Evolutionary conservation across 495 filamentous ascomycete species (phyloP), one percentile per base, ranked within the genome.

Genomic region (Neurospora sp.): DNA sequence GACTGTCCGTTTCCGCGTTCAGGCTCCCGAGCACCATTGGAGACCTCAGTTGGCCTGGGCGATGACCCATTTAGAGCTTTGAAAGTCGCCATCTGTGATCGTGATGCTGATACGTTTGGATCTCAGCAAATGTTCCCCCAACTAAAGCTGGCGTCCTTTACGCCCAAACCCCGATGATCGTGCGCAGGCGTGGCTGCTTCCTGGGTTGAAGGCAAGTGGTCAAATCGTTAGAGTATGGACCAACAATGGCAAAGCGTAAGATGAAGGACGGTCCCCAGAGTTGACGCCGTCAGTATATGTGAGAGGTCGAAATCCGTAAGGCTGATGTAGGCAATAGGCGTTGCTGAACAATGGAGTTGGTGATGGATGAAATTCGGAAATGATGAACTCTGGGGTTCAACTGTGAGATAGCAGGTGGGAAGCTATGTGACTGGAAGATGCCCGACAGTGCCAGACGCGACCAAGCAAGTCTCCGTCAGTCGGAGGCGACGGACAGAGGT

Each of bases 31-130:
- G 76, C 72, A 70, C 79, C 76, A 72, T 81, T 81, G 44, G 76
- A 54, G 10, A 69, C 76, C 39, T 85, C 84, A 16, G 80, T 74
- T 6, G 81, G 74, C 72, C 83, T 85, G 18, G 82, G 82, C 46
- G 85, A 85, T 71, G 79, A 81, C 73, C 84, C 85, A 74, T 87
- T 87, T 38, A 86, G 79, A 66, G 85, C 85, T 20, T 82, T 86
- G 46, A 87, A 86, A 27, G 78, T 80, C 39, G 85, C 76, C 85
- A 86, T 86, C 71, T 77, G 81, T 80, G 79, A 77, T 80, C 74
- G 77, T 72, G 39, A 73, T 74, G 72, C 54, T 35, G 54, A 66
- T 66, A 14, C 14, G 31, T 18, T 35, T 35, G 6, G 54, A 66
- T 66, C 31, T 31, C 54, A 31, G 14, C 12, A 66, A 66, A 66